Evolutionary conservation across 805 yeast species (phyloP), one percentile per base, ranked within the genome.

Genomic region (Myxozyma nipponensis): DNA sequence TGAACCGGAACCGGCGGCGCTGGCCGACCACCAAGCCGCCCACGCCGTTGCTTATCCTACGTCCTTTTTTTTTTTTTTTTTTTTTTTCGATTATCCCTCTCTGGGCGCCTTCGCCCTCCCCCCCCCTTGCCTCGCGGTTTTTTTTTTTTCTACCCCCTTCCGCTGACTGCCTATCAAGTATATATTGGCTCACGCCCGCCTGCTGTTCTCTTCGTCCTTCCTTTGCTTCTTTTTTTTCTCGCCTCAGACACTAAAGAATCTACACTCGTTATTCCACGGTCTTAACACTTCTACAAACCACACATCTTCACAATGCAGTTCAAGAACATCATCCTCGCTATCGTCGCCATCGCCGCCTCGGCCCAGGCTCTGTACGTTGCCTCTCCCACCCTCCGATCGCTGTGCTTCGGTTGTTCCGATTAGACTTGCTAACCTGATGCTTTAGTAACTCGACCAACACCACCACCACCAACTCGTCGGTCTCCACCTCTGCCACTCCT

Each of bases 251-350:
- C 32, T 28, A 28, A 7, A 28, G 10, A 7, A 28, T 13, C 13
- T 28, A 7, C 13, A 28, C 13, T 13, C 13, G 13, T 13, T 28
- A 7, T 28, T 28, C 13, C 13, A 28, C 32, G 7, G 7, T 28
- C 7, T 28, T 13, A 13, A n/a, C n/a, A n/a, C n/a, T n/a, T n/a
- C n/a, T n/a, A n/a, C n/a, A n/a, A n/a, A n/a, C n/a, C n/a, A n/a
- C n/a, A n/a, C n/a, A n/a, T n/a, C 13, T 26, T 47, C 40, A 56
- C 21, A 58, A 59, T 59, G 63, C 59, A 59, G 52, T 59, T 59
- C 62, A 47, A 45, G 50, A 15, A 43, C 25, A 32, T 57, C 41
- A 44, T 55, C 42, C 30, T 56, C 50, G 57, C 51, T 46, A 54
- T 52, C 32, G 53, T 59, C 34, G 60, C 61, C 46, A 48, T 54